These are phyloP conservation scores for Sporisorium scitamineum DNA, from an alignment of 1,284 basidiomycete species.

Conservation along the genomic window DNA sequence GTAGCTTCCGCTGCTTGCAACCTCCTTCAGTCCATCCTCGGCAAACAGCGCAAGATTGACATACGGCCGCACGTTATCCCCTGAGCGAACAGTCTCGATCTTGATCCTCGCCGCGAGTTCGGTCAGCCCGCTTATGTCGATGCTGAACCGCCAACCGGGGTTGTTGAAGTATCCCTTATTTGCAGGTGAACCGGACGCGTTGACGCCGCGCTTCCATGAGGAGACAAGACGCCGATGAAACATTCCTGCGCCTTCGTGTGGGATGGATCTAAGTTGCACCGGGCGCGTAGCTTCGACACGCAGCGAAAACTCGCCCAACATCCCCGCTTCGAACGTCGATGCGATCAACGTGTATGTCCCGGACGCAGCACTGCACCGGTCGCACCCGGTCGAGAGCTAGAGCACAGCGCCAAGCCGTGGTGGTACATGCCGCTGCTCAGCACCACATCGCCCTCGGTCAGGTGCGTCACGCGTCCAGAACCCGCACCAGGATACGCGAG, in stretches of 20 bases:
- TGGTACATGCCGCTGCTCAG: conserved; percentile 83
- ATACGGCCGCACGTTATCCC: conserved; percentile 16
- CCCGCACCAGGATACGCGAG: conserved; percentile 69
- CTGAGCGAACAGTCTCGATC: not conserved
- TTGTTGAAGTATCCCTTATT: conserved; percentile 77
- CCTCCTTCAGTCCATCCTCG: conserved; percentile 5
- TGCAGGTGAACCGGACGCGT: conserved; percentile 78
- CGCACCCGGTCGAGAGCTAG: no score
- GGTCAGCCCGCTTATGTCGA: conserved; percentile 7
- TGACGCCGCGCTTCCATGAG: conserved; percentile 72
- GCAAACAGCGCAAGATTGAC: conserved; percentile 33
- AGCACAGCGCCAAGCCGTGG: conserved; percentile 79
- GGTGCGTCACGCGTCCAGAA: conserved; percentile 72
- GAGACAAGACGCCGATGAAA: conserved; percentile 78
- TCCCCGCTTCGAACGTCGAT: conserved; percentile 82
- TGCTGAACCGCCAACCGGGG: conserved; percentile 76
- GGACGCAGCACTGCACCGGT: no score
- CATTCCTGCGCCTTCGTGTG: conserved; percentile 91
- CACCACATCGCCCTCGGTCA: conserved; percentile 77
- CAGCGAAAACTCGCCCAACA: conserved; percentile 77
- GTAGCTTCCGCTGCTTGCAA: conserved; percentile 38
- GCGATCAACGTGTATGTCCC: conserved; percentile 85
- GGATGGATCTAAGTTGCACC: conserved; percentile 69
- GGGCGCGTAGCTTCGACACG: conserved; percentile 74
- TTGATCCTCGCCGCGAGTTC: conserved; percentile 13